phyloP scores from a whole-genome alignment of 257 asterid genomes.

The Nicotiana benthamiana region DNA sequence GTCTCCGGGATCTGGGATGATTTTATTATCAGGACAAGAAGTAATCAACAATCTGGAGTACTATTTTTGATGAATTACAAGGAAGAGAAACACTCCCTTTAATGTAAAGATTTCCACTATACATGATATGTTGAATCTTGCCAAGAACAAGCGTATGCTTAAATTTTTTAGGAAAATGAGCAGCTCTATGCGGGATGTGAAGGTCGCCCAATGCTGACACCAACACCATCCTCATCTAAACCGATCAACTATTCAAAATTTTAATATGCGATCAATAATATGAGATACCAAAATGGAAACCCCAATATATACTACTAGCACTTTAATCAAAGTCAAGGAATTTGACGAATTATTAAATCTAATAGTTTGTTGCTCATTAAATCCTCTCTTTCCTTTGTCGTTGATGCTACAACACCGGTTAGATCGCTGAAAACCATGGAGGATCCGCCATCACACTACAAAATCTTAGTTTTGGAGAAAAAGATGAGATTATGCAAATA shows the following conservation, averaged over 20 bases:
- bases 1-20: neutral
- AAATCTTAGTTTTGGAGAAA: too few relatives aligned
- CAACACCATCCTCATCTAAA: conserved; percentile 56
- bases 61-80: neutral
- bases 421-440: neutral
- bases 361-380: neutral
- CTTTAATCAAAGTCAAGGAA: neutral
- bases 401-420: neutral
- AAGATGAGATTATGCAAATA: too few relatives aligned
- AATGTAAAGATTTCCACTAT: conserved; percentile 75
- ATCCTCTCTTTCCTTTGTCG: neutral
- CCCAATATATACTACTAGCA: neutral
- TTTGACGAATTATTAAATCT: neutral
- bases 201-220: conserved; percentile 91
- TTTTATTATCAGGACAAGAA: conserved; percentile 1
- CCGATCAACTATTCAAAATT: neutral
- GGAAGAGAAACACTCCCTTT: conserved; percentile 39
- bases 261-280: conserved; percentile 14
- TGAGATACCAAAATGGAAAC: neutral
- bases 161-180: conserved; percentile 84
- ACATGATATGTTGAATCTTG: conserved; percentile 83
- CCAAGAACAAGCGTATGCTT: conserved; percentile 99
- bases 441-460: neutral
- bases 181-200: conserved; percentile 89
- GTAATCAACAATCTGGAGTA: neutral